Conservation (phyloP, 164 flowering plant genomes). For the Paratinospora sagittata region DNA sequence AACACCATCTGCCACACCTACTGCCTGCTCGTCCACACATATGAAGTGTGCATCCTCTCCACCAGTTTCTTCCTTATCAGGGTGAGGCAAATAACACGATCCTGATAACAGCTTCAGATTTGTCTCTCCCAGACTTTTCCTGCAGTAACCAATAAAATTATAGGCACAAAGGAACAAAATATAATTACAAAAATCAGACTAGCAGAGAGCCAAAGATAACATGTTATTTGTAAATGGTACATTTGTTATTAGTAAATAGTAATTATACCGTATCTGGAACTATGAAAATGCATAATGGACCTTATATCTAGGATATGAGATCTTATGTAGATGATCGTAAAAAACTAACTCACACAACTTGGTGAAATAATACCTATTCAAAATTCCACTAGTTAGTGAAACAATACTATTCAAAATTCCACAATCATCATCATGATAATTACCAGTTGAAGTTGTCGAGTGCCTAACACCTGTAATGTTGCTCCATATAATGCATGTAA, state of each 20-base stretch:
- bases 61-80: constrained; percentile 90
- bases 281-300: too few species aligned
- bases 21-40: constrained; percentile 73
- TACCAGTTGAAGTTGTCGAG: background rate
- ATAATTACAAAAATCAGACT: background rate
- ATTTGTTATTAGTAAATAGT: too few species aligned
- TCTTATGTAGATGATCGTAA: too few species aligned
- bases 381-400: too few species aligned
- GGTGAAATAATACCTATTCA: too few species aligned
- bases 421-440: background rate
- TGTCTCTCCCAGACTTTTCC: constrained; percentile 40
- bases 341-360: too few species aligned
- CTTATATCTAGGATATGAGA: too few species aligned
- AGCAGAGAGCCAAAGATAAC: background rate
- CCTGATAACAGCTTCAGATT: constrained; percentile 65
- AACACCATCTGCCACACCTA: constrained; percentile 98
- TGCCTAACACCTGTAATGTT: background rate
- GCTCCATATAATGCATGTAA: background rate
- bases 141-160: constrained; percentile 22
- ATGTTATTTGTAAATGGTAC: background rate
- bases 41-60: constrained; percentile 98
- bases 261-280: too few species aligned
- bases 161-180: background rate
- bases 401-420: too few species aligned
- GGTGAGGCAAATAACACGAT: constrained; percentile 89